Conservation (phyloP, 805 yeast species). For the Myxozyma lipomycoides region DNA sequence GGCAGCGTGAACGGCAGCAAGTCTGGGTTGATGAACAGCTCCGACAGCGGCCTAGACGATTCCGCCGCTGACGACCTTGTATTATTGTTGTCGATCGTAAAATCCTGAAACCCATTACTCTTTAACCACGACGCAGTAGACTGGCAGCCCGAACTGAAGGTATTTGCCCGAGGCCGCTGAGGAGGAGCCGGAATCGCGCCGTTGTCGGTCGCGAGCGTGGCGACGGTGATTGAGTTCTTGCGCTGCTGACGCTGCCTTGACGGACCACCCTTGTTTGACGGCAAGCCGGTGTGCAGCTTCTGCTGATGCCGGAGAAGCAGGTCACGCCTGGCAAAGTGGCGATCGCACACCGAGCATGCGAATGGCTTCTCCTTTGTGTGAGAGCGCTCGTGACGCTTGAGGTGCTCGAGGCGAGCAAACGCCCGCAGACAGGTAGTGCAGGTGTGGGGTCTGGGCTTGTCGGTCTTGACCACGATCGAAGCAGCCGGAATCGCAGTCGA, state of each 20-base stretch:
- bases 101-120: conserved; percentile 11
- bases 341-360: conserved; percentile 93
- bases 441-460: conserved; percentile 89
- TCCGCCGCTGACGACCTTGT: background rate
- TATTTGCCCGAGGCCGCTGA: conserved; percentile 22
- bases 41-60: conserved; percentile 12
- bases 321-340: conserved; percentile 79
- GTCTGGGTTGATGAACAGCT: conserved; percentile 26
- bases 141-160: conserved; percentile 16
- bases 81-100: background rate
- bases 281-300: conserved; percentile 57
- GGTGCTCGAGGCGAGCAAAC: conserved; percentile 90
- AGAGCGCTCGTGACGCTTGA: conserved; percentile 87
- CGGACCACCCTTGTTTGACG: background rate
- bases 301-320: conserved; percentile 83
- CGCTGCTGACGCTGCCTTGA: conserved; percentile 9
- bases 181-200: conserved; percentile 4
- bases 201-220: conserved; percentile 19
- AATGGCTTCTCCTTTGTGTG: conserved; percentile 96
- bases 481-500: conserved; percentile 4
- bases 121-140: conserved; percentile 22
- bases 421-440: conserved; percentile 91
- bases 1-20: conserved; percentile 24
- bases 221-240: conserved; percentile 25
- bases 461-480: conserved; percentile 51